Base-by-base conservation (phyloP, 2,329 filamentous ascomycete genomes). In the Pseudogymnoascus sp. region DNA sequence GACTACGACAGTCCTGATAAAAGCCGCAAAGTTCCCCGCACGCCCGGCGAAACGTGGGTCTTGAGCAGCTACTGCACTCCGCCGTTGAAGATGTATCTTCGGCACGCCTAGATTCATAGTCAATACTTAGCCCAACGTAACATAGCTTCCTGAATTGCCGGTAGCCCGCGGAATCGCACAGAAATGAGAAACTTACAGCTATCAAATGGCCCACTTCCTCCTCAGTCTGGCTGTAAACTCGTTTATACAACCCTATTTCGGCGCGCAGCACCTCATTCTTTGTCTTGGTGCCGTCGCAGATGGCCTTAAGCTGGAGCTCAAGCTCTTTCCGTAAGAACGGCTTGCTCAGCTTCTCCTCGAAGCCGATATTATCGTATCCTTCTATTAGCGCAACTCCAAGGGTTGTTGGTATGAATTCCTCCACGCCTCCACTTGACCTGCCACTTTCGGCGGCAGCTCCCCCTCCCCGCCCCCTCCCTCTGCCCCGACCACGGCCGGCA, bases 241-340 rank as follows among this genome's bases (percentile, higher is more conserved):
- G 86, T 61, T 88, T 86, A 75, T 97, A 99, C 78, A 95, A 91
- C 65, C 87, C 84, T 63, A 99, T 79, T 73, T 89, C 96, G 74
- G 96, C 88, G 63, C 87, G 82, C 44, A 99, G 83, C 57, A 99
- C 90, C 19, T 85, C 83, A 62, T 84, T 82, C 71, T 86, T 88
- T 35, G 87, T 90, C 67, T 86, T 89, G 61, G 84, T 86, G 26
- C 95, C 95, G 65, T 93, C 92, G 76, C 95, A 97, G 64, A 99
- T 97, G 64, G 90, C 91, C 74, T 93, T 95, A 93, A 99, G 97
- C 74, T 92, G 91, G 66, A 91, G 78, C 76, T 99, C 95, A 91
- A 97, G 97, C 80, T 99, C 92, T 76, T 97, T 97, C 64, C 95
- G 87, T 65, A 99, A 79, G 73, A 97, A 97, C 0, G 95, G 95